phyloP scores from a whole-genome alignment of 2,329 filamentous ascomycete genomes.

The Zasmidium citrigriseum region DNA sequence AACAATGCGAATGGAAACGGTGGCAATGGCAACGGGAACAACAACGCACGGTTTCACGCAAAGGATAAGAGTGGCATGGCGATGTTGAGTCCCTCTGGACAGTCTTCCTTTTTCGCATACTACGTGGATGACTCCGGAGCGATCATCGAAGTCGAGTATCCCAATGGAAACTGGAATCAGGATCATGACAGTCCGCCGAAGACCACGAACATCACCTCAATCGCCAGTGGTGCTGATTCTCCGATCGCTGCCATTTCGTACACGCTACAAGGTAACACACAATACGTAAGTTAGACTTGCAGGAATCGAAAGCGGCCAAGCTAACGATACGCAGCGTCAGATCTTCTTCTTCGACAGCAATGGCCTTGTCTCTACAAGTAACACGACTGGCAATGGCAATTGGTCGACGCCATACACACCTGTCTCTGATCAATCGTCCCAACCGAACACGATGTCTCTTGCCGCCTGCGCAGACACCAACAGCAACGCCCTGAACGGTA shows the following conservation, averaged over 20 bases:
- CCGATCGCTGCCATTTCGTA: slow-evolving; percentile 21
- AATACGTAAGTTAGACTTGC: neutral
- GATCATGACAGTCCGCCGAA: slow-evolving; percentile 2
- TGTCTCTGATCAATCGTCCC: neutral
- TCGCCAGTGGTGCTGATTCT: slow-evolving; percentile 5
- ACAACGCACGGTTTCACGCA: neutral
- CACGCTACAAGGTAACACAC: slow-evolving; percentile 1
- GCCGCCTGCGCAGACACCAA: slow-evolving; percentile 13
- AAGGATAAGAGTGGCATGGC: slow-evolving; percentile 19
- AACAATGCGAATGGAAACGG: neutral
- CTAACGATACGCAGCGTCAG: slow-evolving; percentile 5
- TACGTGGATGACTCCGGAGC: slow-evolving; percentile 16
- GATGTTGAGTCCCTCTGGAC: slow-evolving; percentile 1
- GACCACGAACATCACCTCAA: slow-evolving; percentile 15
- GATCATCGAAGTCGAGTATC: slow-evolving; percentile 17
- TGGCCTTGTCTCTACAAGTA: slow-evolving; percentile 11
- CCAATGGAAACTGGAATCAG: slow-evolving; percentile 12
- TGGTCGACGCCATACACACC: slow-evolving; percentile 9
- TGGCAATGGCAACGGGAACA: neutral
- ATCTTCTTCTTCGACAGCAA: slow-evolving; percentile 17
- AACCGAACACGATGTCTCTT: slow-evolving; percentile 8
- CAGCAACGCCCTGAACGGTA: slow-evolving; percentile 14
- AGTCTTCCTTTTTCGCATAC: slow-evolving; percentile 11
- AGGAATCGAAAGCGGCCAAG: too few relatives aligned
- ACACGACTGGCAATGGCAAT: slow-evolving; percentile 8